These are phyloP conservation scores for Ambrosia hybrid DNA, from an alignment of 140 eudicot genomes.

Conservation along the genomic window DNA sequence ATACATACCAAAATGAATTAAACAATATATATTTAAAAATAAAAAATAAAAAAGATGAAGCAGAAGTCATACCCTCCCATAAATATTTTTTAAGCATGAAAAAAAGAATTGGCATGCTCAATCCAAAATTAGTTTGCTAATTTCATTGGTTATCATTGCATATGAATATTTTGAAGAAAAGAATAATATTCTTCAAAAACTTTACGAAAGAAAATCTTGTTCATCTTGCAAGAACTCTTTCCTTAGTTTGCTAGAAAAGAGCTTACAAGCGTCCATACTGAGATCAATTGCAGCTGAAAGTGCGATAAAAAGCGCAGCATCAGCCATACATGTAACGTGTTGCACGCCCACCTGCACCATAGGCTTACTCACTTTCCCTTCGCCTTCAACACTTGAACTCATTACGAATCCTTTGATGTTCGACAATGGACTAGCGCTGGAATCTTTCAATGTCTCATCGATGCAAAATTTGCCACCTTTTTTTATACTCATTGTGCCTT, in stretches of 20 bases:
- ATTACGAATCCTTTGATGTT: conserved; percentile 72
- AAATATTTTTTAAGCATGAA: conserved; percentile 29
- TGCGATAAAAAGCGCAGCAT: conserved; percentile 82
- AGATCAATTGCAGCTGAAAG: conserved; percentile 91
- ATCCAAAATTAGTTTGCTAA: conserved; percentile 41
- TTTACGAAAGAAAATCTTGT: conserved; percentile 52
- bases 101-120: conserved; percentile 52
- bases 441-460: conserved; percentile 46
- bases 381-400: conserved; percentile 80
- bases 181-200: too few relatives aligned
- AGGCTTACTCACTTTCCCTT: conserved; percentile 75
- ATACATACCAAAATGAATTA: conserved; percentile 26
- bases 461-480: conserved; percentile 80
- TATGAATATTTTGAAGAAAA: conserved; percentile 15
- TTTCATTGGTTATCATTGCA: conserved; percentile 57
- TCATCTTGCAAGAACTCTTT: conserved; percentile 72
- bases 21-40: not conserved
- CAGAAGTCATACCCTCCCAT: conserved; percentile 22
- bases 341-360: conserved; percentile 71
- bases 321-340: conserved; percentile 91
- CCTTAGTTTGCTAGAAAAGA: conserved; percentile 70
- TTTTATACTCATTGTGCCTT: conserved; percentile 69
- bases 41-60: not conserved
- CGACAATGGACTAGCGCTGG: conserved; percentile 40
- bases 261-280: conserved; percentile 86